Evolutionary conservation across 768 basidiomycete genomes (phyloP).

Genomic region (Sporobolomyces phaffii): DNA sequence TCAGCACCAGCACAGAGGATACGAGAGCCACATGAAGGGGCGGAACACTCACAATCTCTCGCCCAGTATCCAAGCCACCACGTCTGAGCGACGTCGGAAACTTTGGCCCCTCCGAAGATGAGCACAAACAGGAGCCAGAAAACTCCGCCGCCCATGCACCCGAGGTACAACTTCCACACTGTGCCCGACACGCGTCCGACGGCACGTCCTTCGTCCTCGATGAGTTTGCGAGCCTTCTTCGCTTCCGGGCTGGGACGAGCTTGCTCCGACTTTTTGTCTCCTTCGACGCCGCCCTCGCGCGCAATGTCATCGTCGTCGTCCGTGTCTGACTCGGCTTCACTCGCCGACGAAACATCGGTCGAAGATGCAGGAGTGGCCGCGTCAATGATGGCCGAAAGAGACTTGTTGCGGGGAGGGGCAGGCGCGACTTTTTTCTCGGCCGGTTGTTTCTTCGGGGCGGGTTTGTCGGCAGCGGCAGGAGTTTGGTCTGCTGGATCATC

Average conservation of each 20-base stretch:
- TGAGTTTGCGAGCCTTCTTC: slow-evolving; percentile 33
- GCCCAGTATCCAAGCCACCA: slow-evolving; percentile 39
- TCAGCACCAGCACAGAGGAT: not conserved
- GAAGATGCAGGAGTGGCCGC: slow-evolving; percentile 1
- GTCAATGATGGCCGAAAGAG: slow-evolving; percentile 25
- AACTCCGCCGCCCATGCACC: slow-evolving; percentile 29
- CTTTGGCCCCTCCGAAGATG: slow-evolving; percentile 36
- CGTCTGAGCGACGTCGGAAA: slow-evolving; percentile 35
- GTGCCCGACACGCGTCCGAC: slow-evolving; percentile 26
- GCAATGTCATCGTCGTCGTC: slow-evolving; percentile 21
- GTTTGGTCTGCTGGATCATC: too few species aligned
- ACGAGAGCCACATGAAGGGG: not conserved
- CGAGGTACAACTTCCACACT: slow-evolving; percentile 39
- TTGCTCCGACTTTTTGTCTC: not conserved
- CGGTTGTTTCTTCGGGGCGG: slow-evolving; percentile 20
- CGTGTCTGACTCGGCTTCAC: slow-evolving; percentile 29
- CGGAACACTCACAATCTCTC: slow-evolving; percentile 17
- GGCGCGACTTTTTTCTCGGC: not conserved
- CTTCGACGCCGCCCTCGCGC: slow-evolving; percentile 12
- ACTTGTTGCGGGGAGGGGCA: slow-evolving; percentile 12
- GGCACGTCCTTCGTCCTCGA: slow-evolving; percentile 39
- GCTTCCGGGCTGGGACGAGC: not conserved
- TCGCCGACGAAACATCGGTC: slow-evolving; percentile 30
- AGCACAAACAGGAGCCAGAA: slow-evolving; percentile 39
- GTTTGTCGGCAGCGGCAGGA: not conserved